Evolutionary conservation across 2,329 filamentous ascomycete species (phyloP).

Genomic region (Chaetothyriales sp.): DNA sequence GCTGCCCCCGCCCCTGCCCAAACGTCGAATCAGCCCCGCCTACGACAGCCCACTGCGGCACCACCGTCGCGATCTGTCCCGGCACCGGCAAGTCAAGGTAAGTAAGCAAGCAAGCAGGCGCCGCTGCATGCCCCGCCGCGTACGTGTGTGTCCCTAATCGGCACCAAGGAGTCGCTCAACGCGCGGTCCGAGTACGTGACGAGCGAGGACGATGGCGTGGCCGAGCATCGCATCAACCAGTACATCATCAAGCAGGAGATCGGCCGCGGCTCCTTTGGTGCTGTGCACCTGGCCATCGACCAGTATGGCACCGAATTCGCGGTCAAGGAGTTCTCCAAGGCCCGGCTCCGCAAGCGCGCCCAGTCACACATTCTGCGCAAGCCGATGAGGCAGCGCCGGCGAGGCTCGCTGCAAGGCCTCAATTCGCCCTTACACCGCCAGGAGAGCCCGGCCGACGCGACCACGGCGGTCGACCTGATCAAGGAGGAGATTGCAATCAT

Average conservation of each 20-base stretch:
- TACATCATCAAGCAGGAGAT: conserved; percentile 92
- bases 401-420: conserved; percentile 38
- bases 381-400: conserved; percentile 38
- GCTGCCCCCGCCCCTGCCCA: neutral
- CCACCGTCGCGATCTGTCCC: conserved; percentile 46
- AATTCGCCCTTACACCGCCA: conserved; percentile 49
- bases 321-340: conserved; percentile 95
- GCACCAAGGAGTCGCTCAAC: conserved; percentile 73
- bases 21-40: conserved; percentile 39
- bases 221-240: conserved; percentile 82
- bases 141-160: neutral
- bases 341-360: conserved; percentile 70
- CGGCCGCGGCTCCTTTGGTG: conserved; percentile 87
- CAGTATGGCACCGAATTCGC: conserved; percentile 90
- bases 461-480: conserved; percentile 66
- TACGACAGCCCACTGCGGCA: conserved; percentile 51
- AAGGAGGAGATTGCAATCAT: conserved; percentile 96
- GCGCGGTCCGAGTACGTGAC: conserved; percentile 75
- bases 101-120: conserved; percentile 14
- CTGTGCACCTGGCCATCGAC: conserved; percentile 78
- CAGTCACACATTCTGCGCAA: conserved; percentile 73
- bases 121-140: neutral
- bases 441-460: conserved; percentile 31
- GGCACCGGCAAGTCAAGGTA: conserved; percentile 48
- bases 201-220: conserved; percentile 65